A percentile compares a stretch with the other conserved stretches of the same genome.
phyloP scores from a whole-genome alignment of 1,284 basidiomycete genomes.

The Leccinum angustisporum region DNA sequence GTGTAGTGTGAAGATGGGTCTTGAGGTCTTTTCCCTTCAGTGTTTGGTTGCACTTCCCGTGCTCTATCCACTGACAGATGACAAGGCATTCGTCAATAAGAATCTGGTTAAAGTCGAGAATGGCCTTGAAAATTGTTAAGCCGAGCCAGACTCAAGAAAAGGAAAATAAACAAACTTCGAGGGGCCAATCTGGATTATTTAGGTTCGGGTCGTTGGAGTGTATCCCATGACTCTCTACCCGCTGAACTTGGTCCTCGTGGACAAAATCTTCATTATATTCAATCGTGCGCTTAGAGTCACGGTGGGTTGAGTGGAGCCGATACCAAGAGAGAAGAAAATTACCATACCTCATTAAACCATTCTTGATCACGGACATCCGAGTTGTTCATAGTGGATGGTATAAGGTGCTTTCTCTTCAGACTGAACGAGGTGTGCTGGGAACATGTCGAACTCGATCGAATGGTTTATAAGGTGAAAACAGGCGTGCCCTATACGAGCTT shows the following conservation, averaged over 20 bases:
- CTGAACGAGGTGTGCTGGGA: background rate
- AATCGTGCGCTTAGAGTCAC: background rate
- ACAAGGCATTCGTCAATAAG: conserved; percentile 7
- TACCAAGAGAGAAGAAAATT: background rate
- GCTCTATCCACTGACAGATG: conserved; percentile 9
- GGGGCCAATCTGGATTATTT: background rate
- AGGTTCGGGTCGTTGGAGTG: background rate
- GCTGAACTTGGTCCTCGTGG: background rate
- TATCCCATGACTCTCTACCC: background rate
- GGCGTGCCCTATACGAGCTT: conserved; percentile 1
- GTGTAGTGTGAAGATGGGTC: conserved; percentile 4
- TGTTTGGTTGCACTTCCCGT: background rate
- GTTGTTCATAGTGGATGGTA: background rate
- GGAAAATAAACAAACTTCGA: background rate
- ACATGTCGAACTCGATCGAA: background rate
- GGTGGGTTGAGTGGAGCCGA: background rate
- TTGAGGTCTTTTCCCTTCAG: conserved; percentile 7
- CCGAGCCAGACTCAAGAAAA: background rate
- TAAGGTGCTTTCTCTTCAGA: background rate
- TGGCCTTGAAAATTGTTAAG: background rate
- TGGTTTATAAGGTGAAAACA: conserved; percentile 11
- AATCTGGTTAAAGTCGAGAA: conserved; percentile 5
- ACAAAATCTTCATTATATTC: background rate
- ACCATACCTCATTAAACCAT: conserved; percentile 6
- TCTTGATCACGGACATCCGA: background rate